These are phyloP conservation scores for Alternaria hordeiaustralica DNA, from an alignment of 2,329 filamentous ascomycete genomes.

Conservation along the genomic window DNA sequence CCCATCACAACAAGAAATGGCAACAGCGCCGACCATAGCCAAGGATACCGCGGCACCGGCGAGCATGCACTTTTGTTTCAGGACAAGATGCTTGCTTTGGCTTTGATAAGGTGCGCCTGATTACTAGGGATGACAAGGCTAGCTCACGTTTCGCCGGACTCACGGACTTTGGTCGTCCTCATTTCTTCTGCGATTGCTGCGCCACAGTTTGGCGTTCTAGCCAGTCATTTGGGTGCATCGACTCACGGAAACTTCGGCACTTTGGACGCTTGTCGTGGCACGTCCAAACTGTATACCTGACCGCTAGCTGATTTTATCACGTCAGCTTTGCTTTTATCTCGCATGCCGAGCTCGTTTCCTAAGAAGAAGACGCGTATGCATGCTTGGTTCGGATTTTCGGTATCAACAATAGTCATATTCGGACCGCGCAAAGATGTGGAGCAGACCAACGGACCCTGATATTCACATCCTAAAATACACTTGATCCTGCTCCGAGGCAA, in stretches of 20 bases:
- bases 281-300: background rate
- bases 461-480: constrained; percentile 15
- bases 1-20: background rate
- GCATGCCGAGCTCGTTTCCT: background rate
- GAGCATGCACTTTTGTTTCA: background rate
- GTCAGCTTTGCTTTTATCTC: background rate
- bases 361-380: background rate
- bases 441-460: constrained; percentile 1
- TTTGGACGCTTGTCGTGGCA: background rate
- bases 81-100: background rate
- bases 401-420: background rate
- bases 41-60: background rate
- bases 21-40: background rate
- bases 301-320: background rate
- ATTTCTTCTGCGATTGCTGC: constrained; percentile 1
- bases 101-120: background rate
- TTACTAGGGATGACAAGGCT: background rate
- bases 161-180: background rate
- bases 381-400: background rate
- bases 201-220: background rate
- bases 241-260: background rate
- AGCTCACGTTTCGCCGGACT: background rate
- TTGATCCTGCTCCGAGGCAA: background rate
- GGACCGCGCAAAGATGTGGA: background rate
- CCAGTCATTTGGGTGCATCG: background rate